Base-by-base conservation (phyloP, 2,329 filamentous ascomycete genomes). In the Colletotrichum spaethianum region DNA sequence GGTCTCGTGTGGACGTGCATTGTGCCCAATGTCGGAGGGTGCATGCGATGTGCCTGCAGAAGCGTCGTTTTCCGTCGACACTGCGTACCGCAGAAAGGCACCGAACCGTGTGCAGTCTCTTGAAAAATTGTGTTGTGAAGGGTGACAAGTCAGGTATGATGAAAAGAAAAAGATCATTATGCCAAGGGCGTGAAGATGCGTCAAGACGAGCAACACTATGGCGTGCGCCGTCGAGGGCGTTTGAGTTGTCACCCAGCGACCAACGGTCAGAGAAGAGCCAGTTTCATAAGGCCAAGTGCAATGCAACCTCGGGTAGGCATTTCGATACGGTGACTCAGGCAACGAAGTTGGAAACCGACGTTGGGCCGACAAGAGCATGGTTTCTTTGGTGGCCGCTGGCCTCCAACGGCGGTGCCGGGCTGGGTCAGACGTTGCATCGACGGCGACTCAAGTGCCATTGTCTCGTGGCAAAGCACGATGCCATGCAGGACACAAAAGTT, bases 341-440 rank as follows among this genome's bases (percentile, higher is more conserved):
- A 68, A 67, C 63, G 36, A 16, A 14, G 55, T 55, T 53, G 40
- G 23, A 71, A 44, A 26, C 56, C 57, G 57, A 63, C 26, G 31
- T 68, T 57, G 63, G 33, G 26, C 50, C 68, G 63, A 42, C 4
- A 40, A 36, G 26, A 62, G 42, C 50, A 52, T 56, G 42, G 36
- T 11, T 31, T 31, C 28, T 50, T 12, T 23, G 12, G 1, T 57
- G 26, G 48, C 38, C 53, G 20, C 33, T n/a, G 33, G 12, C 9
- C 33, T 20, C 18, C 60, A 52, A 38, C 44, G 23, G 33, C 16
- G 31, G 11, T 36, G 42, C 33, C 23, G 26, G 38, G 53, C 20
- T 46, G 11, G 20, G 36, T 40, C 4, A n/a, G 44, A 70, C 36
- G 69, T 72, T 55, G 59, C 52, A 70, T 55, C 44, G 62, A 40